These are phyloP conservation scores for Syzygium aromaticum DNA, from an alignment of 345 rosid species.

Conservation along the genomic window DNA sequence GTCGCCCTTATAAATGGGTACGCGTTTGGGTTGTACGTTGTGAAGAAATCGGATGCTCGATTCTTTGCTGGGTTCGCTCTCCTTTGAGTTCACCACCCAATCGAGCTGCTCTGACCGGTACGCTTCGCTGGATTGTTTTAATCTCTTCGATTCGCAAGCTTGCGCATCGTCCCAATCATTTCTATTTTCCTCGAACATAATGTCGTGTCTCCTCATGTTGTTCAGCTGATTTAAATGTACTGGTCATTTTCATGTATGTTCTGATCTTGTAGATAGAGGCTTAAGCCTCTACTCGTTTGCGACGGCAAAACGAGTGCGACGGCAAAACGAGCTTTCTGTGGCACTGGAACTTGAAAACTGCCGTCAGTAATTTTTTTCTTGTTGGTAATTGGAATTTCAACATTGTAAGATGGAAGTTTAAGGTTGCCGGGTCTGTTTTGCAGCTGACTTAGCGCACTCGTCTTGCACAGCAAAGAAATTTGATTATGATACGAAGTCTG, in stretches of 20 bases:
- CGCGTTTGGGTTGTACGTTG: not conserved
- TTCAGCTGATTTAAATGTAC: not conserved
- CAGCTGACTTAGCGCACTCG: not conserved
- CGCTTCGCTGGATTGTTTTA: not conserved
- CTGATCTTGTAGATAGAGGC: not conserved
- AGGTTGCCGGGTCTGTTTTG: not conserved
- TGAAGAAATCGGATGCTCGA: not conserved
- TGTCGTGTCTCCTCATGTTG: not conserved
- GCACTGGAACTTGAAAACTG: not conserved
- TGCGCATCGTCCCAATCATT: not conserved
- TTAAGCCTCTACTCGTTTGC: too few relatives aligned
- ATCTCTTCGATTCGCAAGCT: not conserved
- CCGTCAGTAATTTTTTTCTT: rapidly evolving
- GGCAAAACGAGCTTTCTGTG: not conserved
- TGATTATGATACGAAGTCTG: not conserved
- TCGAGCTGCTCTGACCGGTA: not conserved
- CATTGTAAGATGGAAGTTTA: not conserved
- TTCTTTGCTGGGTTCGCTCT: not conserved
- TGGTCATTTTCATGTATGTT: not conserved
- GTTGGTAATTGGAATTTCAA: not conserved
- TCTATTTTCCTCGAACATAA: not conserved
- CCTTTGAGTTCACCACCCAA: not conserved
- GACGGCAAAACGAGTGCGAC: too few relatives aligned
- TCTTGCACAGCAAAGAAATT: not conserved
- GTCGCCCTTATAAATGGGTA: not conserved